These are phyloP conservation scores for Hyaloscypha bicolor DNA, from an alignment of 495 filamentous ascomycete genomes.

Conservation along the genomic window DNA sequence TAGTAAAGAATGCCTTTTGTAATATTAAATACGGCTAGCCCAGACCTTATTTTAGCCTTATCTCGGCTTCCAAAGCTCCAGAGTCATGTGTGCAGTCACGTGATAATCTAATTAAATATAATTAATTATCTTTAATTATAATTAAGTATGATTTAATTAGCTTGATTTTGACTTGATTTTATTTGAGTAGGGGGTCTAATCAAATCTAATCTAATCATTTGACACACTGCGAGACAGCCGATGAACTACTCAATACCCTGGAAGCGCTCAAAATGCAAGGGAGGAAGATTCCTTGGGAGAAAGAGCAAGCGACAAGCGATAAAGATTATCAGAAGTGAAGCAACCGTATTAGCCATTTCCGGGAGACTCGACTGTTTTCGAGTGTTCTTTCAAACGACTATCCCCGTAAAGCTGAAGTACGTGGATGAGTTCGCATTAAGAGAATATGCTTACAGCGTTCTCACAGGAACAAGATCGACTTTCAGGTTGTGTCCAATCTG, in stretches of 20 bases:
- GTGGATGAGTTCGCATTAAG: not conserved
- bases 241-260: not conserved
- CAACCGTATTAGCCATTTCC: not conserved
- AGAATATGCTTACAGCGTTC: not conserved
- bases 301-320: constrained; percentile 1
- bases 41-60: too few relatives aligned
- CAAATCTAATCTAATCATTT: too few relatives aligned
- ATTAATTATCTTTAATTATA: too few relatives aligned
- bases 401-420: not conserved
- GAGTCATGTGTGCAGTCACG: too few relatives aligned
- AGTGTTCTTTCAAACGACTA: not conserved
- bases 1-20: too few relatives aligned
- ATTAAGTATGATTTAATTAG: too few relatives aligned
- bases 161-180: too few relatives aligned
- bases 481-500: not conserved
- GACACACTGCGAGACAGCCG: not conserved
- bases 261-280: not conserved
- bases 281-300: not conserved
- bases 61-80: too few relatives aligned
- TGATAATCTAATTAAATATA: too few relatives aligned
- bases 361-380: not conserved
- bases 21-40: too few relatives aligned
- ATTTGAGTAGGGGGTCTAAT: too few relatives aligned
- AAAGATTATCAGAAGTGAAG: not conserved
- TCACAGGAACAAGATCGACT: not conserved